Conservation (phyloP, 1,284 basidiomycete genomes). For the Puccinia polysora region DNA sequence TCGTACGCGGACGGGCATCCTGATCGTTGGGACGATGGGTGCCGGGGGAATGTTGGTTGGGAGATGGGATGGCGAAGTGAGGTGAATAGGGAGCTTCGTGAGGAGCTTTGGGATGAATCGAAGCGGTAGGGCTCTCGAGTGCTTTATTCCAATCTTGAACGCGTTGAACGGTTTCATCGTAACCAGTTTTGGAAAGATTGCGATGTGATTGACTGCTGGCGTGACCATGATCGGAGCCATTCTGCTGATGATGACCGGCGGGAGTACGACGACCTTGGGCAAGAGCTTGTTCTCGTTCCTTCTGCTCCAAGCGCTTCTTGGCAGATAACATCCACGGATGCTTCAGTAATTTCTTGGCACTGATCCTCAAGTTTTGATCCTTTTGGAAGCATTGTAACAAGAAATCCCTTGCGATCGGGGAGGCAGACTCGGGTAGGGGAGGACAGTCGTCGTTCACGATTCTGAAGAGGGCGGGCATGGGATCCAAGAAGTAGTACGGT, state of each 20-base stretch:
- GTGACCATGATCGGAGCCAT: conserved; percentile 1
- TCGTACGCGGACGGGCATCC: conserved; percentile 1
- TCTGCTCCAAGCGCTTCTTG: conserved; percentile 65
- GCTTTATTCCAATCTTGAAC: conserved; percentile 99
- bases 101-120: conserved; percentile 20
- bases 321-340: conserved; percentile 95
- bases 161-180: conserved; percentile 85
- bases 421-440: conserved; percentile 88
- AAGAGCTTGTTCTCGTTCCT: conserved; percentile 47
- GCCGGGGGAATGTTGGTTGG: conserved; percentile 1
- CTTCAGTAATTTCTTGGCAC: conserved; percentile 81
- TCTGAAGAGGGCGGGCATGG: conserved; percentile 95
- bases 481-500: conserved; percentile 89
- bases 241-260: conserved; percentile 31
- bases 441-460: conserved; percentile 97
- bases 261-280: conserved; percentile 38
- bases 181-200: conserved; percentile 52
- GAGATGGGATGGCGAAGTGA: conserved; percentile 14
- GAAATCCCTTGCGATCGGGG: conserved; percentile 82
- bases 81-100: conserved; percentile 21
- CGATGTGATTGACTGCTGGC: conserved; percentile 1
- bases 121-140: conserved; percentile 54
- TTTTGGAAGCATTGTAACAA: conserved; percentile 97
- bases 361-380: conserved; percentile 86
- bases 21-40: conserved; percentile 27